Percentiles rank a stretch among this genome's conserved stretches.
Evolutionary conservation across 2,329 filamentous ascomycete genomes (phyloP).

Genomic region (Rhinocladiella similis): DNA sequence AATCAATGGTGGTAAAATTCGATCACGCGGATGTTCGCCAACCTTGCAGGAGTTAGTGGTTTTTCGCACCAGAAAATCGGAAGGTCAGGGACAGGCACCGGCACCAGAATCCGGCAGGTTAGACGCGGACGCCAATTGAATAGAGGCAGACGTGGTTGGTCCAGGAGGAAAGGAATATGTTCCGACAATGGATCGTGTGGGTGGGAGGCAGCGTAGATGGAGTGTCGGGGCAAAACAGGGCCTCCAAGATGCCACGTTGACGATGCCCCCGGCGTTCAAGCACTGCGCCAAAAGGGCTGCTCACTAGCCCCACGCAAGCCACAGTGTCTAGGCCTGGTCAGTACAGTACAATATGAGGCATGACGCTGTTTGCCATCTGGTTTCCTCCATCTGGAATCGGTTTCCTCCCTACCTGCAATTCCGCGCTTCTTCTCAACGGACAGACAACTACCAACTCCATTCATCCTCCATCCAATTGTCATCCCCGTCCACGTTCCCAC

Average conservation of each 20-base stretch:
- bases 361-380: constrained; percentile 1
- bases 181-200: neutral
- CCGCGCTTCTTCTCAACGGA: neutral
- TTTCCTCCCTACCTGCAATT: neutral
- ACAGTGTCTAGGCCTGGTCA: neutral
- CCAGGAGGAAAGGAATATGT: constrained; percentile 1
- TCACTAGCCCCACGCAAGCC: neutral
- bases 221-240: neutral
- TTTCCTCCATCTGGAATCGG: neutral
- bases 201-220: neutral
- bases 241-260: constrained; percentile 5
- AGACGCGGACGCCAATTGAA: neutral
- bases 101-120: constrained; percentile 1
- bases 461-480: neutral
- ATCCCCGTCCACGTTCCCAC: neutral
- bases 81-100: constrained; percentile 18
- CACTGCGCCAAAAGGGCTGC: neutral
- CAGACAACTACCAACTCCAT: neutral
- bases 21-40: neutral
- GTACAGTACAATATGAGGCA: neutral
- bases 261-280: neutral
- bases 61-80: neutral
- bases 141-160: constrained; percentile 12
- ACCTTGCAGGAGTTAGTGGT: constrained; percentile 1
- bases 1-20: neutral